Base-by-base conservation (phyloP, 2,329 filamentous ascomycete species). In the Penicillium sp. region DNA sequence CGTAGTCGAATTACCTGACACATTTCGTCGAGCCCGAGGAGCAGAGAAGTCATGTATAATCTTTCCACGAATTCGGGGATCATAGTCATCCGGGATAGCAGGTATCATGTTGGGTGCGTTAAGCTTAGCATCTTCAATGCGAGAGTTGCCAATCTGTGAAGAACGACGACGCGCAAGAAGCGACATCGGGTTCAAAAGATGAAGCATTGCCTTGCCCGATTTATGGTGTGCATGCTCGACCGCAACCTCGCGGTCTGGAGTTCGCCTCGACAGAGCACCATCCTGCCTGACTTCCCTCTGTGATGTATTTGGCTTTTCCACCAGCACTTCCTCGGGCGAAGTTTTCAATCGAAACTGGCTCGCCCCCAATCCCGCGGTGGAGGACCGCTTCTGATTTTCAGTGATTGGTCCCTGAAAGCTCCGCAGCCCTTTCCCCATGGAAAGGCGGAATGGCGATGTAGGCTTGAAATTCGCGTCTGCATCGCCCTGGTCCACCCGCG, bases 11-110 rank as follows among this genome's bases (percentile, higher is more conserved):
- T 65, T 60, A 11, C 63, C 59, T 9, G 70, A 72, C 13, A 74
- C 54, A 60, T 75, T 73, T 9, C 72, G 69, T 53, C 80, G 79
- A 43, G 79, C 74, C 51, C 84, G 77, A 6, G 85, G 86, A 4
- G 82, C 83, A 48, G 84, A 86, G 68, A 88, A 88, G 64, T 88
- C 86, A 72, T 88, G 85, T 1, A 88, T 79, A 22, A 85, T 80
- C 48, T 82, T 86, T 19, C 85, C 86, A 52, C 83, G 80, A 57
- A 87, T 88, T 52, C 84, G 79, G 13, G 85, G 84, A 63, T 87
- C 84, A 65, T 85, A 87, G 63, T 86, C 82, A 56, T 85, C 84
- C 2, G 84, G 83, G 52, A 84, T 77, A 2, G 81, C 78, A 52
- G 79, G 76, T 19, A 82, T 73, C 13, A 80, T 66, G 50, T 76